Conservation (phyloP, 2,329 filamentous ascomycete species). For the Penicillium sp. region DNA sequence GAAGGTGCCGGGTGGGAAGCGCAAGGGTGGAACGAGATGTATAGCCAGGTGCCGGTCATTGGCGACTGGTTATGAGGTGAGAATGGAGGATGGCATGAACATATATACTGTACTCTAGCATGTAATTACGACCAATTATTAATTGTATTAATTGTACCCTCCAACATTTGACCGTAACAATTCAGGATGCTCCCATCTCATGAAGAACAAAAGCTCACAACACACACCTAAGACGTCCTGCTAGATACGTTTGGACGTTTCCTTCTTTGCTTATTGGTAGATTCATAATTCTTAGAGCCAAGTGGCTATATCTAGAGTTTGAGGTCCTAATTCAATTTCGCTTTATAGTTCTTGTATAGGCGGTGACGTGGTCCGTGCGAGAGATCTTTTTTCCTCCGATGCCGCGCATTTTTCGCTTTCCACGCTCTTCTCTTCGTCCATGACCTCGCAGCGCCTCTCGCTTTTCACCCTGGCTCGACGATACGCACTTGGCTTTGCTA, state of each 20-base stretch:
- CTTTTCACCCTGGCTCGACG: slow-evolving; percentile 2
- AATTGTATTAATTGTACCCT: not conserved
- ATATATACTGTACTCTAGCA: slow-evolving; percentile 6
- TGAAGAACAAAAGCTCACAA: not conserved
- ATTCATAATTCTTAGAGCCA: not conserved
- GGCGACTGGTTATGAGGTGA: slow-evolving; percentile 48
- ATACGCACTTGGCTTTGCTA: slow-evolving; percentile 11
- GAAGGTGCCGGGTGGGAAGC: slow-evolving; percentile 73
- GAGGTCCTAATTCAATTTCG: too few relatives aligned
- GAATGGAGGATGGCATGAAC: not conserved
- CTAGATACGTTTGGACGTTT: not conserved
- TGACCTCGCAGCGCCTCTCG: slow-evolving; percentile 12
- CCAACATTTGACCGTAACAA: not conserved
- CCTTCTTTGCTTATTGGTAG: not conserved
- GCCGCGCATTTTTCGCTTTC: slow-evolving; percentile 8
- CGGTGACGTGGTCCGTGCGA: slow-evolving; percentile 20
- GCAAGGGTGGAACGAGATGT: slow-evolving; percentile 74
- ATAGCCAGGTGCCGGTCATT: slow-evolving; percentile 58
- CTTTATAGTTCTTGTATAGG: not conserved
- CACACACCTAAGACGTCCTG: not conserved
- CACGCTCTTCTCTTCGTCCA: slow-evolving; percentile 5
- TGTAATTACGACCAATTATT: slow-evolving; percentile 3
- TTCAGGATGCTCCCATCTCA: not conserved
- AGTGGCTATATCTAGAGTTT: not conserved
- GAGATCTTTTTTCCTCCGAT: slow-evolving; percentile 19